Evolutionary conservation across 768 basidiomycete species (phyloP).

Genomic region (Amanita fuliginea): DNA sequence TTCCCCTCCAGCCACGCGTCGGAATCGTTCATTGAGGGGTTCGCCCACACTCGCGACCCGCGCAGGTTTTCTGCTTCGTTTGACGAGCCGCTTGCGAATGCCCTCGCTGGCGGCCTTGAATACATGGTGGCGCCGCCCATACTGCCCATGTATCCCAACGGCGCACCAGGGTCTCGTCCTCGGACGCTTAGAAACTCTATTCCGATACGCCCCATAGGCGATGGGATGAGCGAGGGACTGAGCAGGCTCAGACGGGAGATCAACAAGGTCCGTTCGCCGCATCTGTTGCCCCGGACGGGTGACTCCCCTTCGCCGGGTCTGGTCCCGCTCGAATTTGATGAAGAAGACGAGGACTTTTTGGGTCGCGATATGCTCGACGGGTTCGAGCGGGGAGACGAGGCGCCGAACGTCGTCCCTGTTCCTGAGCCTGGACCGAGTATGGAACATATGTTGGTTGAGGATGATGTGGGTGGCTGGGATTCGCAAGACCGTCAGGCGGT

Average conservation of each 20-base stretch:
- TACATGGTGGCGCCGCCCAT: conserved; percentile 29
- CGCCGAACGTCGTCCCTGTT: conserved; percentile 14
- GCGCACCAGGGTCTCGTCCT: conserved; percentile 27
- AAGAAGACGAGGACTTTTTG: conserved; percentile 56
- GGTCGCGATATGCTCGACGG: conserved; percentile 8
- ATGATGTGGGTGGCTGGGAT: conserved; percentile 34
- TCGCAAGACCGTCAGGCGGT: conserved; percentile 30
- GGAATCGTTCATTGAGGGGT: conserved; percentile 46
- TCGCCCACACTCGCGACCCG: conserved; percentile 29
- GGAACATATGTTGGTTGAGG: conserved; percentile 21
- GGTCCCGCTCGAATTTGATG: conserved; percentile 51
- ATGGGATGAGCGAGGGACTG: conserved; percentile 50
- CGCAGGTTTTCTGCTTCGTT: conserved; percentile 46
- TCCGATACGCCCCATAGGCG: conserved; percentile 45
- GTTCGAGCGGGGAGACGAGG: conserved; percentile 6
- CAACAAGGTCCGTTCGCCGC: conserved; percentile 36
- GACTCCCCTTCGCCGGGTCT: conserved; percentile 15
- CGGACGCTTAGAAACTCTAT: conserved; percentile 38
- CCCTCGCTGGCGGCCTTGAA: conserved; percentile 54
- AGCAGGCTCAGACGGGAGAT: conserved; percentile 50
- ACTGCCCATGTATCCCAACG: conserved; percentile 80
- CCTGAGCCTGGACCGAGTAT: conserved; percentile 9
- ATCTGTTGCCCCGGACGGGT: conserved; percentile 17
- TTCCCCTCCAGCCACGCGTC: conserved; percentile 24
- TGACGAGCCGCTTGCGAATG: conserved; percentile 70